phyloP scores from a whole-genome alignment of 345 rosid species.

The Eucalyptus curtisii region DNA sequence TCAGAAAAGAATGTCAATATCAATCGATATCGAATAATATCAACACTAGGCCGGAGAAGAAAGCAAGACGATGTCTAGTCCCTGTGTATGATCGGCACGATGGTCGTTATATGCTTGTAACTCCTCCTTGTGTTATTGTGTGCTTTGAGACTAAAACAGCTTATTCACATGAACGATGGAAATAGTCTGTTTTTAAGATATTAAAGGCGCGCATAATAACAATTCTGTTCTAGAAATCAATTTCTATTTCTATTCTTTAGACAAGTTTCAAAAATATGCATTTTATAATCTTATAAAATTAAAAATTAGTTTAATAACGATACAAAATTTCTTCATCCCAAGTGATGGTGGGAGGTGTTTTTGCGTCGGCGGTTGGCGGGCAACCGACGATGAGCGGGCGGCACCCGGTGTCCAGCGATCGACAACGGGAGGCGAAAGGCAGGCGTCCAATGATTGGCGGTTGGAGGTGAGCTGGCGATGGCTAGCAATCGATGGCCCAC shows the following conservation, averaged over 20 bases:
- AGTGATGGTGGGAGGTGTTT: too few relatives aligned
- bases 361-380: rapidly evolving
- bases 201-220: rapidly evolving
- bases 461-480: rapidly evolving
- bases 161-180: neutral
- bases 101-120: neutral
- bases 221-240: rapidly evolving
- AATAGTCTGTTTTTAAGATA: neutral
- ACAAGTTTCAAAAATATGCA: rapidly evolving
- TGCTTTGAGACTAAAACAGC: neutral
- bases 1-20: too few relatives aligned
- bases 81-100: neutral
- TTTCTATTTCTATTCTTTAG: rapidly evolving
- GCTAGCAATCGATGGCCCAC: rapidly evolving
- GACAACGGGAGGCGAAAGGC: rapidly evolving
- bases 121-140: neutral
- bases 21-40: too few relatives aligned
- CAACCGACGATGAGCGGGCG: rapidly evolving
- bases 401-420: rapidly evolving
- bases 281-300: too few relatives aligned
- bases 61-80: neutral
- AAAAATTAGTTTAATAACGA: rapidly evolving
- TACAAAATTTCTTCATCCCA: too few relatives aligned
- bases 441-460: rapidly evolving
- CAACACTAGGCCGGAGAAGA: too few relatives aligned